Percentiles rank a stretch among this genome's conserved stretches.
These are phyloP conservation scores for Peziza echinospora DNA, from an alignment of 495 filamentous ascomycete genomes.

Conservation along the genomic window DNA sequence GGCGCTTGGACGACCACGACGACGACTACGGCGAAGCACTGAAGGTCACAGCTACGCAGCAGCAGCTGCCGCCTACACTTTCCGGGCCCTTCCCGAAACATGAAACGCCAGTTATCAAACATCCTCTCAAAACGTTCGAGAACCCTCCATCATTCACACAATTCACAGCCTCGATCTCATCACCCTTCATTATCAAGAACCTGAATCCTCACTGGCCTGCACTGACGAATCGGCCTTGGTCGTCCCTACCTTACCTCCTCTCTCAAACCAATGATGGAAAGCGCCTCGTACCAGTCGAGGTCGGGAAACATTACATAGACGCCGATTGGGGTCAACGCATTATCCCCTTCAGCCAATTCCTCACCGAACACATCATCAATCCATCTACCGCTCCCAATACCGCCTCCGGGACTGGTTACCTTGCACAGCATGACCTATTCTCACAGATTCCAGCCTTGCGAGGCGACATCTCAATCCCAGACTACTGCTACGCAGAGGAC, in stretches of 20 bases:
- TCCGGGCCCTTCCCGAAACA: background rate
- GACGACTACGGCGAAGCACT: background rate
- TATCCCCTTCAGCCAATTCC: slow-evolving; percentile 52
- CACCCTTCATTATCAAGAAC: slow-evolving; percentile 40
- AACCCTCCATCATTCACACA: slow-evolving; percentile 30
- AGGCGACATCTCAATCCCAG: slow-evolving; percentile 56
- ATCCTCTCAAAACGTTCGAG: slow-evolving; percentile 20
- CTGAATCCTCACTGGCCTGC: slow-evolving; percentile 59
- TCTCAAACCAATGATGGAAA: slow-evolving; percentile 52
- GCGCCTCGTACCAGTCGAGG: slow-evolving; percentile 67
- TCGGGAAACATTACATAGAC: slow-evolving; percentile 79
- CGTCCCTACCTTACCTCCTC: slow-evolving; percentile 48
- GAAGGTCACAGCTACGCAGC: background rate
- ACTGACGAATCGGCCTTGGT: slow-evolving; percentile 45
- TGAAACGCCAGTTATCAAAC: background rate
- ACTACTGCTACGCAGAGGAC: slow-evolving; percentile 51
- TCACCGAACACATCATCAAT: slow-evolving; percentile 21
- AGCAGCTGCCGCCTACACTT: background rate
- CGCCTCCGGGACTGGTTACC: slow-evolving; percentile 36
- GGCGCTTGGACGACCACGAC: background rate
- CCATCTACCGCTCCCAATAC: slow-evolving; percentile 3
- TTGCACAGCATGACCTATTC: slow-evolving; percentile 81
- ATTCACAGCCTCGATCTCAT: slow-evolving; percentile 41
- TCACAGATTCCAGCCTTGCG: slow-evolving; percentile 58
- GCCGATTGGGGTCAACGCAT: slow-evolving; percentile 70